A percentile compares a stretch with the other conserved stretches of the same genome.
Evolutionary conservation across 495 filamentous ascomycete genomes (phyloP).

Genomic region (Trichocladium uniseriatum): DNA sequence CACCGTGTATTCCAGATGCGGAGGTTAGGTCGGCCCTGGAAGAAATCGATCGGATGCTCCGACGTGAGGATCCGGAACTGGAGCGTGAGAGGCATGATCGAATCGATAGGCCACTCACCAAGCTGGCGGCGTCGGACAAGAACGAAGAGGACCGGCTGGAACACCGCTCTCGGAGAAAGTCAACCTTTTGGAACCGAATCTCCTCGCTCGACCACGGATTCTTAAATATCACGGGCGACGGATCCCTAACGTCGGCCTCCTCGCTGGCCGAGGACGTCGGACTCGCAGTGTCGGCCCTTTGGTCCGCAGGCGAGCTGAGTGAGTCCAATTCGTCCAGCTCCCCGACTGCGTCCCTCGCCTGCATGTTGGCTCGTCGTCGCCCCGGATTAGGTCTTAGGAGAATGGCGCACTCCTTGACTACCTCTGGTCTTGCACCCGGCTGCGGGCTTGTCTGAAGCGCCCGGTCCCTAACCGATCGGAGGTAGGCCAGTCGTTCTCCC

Average conservation of each 20-base stretch:
- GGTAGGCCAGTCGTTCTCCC: slow-evolving; percentile 2
- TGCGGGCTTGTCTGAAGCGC: neutral
- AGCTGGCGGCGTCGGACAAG: slow-evolving; percentile 7
- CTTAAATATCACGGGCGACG: neutral
- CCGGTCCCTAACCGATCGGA: slow-evolving; percentile 1
- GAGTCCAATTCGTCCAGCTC: neutral
- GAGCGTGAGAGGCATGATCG: slow-evolving; percentile 7
- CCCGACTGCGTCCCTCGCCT: neutral
- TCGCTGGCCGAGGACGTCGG: neutral
- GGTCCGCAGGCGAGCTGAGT: neutral
- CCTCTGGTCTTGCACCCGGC: neutral
- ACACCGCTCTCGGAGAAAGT: slow-evolving; percentile 9
- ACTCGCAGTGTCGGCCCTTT: neutral
- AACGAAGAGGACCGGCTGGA: slow-evolving; percentile 13
- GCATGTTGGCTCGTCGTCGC: neutral
- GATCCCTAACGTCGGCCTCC: neutral
- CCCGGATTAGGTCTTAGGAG: slow-evolving; percentile 2
- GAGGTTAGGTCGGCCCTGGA: neutral
- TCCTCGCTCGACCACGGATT: slow-evolving; percentile 5
- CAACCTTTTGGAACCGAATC: neutral
- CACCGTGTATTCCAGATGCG: neutral
- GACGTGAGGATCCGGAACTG: neutral
- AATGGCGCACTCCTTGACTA: slow-evolving; percentile 4
- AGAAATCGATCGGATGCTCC: slow-evolving; percentile 3
- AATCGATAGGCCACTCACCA: slow-evolving; percentile 11